Percentiles rank a stretch among this genome's conserved stretches.
Conservation (phyloP, 75 land plant genomes). For the Larix kaempferi region DNA sequence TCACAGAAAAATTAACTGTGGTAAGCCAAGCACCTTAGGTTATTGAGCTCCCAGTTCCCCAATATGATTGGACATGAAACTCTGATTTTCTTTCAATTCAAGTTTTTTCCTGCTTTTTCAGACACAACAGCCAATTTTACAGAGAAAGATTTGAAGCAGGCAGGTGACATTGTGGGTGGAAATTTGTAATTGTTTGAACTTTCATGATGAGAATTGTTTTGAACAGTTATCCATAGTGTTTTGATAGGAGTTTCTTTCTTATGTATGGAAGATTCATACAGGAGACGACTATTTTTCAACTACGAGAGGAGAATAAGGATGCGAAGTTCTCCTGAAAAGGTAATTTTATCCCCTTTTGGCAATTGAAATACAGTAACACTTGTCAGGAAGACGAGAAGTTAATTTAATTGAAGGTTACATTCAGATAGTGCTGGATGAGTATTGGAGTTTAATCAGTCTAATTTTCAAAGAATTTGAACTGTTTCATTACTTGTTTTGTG, state of each 20-base stretch:
- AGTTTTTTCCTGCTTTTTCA: slow-evolving; percentile 1
- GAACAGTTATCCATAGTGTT: background rate
- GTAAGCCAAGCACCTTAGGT: slow-evolving; percentile 8
- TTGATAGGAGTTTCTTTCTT: slow-evolving; percentile 7
- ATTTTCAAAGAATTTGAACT: background rate
- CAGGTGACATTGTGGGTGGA: slow-evolving; percentile 2
- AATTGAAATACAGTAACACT: background rate
- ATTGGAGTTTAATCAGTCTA: background rate
- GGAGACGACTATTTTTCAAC: slow-evolving; percentile 83
- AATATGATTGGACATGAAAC: background rate
- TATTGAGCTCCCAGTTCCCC: slow-evolving; percentile 3
- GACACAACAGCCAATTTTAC: background rate
- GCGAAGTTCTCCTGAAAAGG: slow-evolving; percentile 96
- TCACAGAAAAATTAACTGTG: background rate
- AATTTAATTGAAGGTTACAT: background rate
- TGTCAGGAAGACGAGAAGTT: background rate
- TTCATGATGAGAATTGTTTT: background rate
- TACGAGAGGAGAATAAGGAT: slow-evolving; percentile 84
- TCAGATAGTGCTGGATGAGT: background rate
- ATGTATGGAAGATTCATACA: slow-evolving; percentile 60
- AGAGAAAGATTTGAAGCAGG: slow-evolving; percentile 7
- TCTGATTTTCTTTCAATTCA: background rate
- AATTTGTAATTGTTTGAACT: background rate
- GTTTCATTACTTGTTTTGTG: background rate
- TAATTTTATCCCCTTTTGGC: slow-evolving; percentile 11